These are phyloP conservation scores for Acorus calamus DNA, from an alignment of 106 monocot genomes.

Conservation along the genomic window DNA sequence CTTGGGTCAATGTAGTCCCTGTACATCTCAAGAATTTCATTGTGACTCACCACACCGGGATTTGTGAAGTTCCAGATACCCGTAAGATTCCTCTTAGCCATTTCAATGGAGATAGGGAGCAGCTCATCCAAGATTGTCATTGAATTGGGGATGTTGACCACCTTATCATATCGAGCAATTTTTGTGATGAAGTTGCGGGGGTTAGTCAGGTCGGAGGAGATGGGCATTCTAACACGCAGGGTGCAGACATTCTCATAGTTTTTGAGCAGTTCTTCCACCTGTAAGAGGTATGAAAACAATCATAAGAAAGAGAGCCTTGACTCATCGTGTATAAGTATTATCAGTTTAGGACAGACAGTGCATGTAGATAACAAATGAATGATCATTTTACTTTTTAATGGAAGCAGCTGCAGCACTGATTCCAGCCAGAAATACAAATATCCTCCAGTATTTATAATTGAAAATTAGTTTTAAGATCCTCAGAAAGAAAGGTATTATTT, in stretches of 20 bases:
- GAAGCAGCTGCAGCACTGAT: too few species aligned
- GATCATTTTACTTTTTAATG: too few species aligned
- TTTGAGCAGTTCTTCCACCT: conserved; percentile 56
- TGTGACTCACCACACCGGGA: conserved; percentile 51
- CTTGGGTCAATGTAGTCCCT: conserved; percentile 47
- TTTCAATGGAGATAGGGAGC: conserved; percentile 51
- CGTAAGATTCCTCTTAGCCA: conserved; percentile 60
- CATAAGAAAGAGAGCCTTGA: too few species aligned
- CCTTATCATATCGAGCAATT: conserved; percentile 48
- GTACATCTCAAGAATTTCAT: conserved; percentile 56
- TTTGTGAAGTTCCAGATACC: conserved; percentile 70
- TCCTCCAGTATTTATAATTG: too few species aligned
- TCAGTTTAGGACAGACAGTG: too few species aligned
- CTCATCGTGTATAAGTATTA: too few species aligned
- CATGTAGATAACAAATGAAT: too few species aligned
- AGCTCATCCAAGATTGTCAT: conserved; percentile 63
- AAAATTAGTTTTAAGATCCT: too few species aligned
- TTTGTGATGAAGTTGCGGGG: conserved; percentile 59
- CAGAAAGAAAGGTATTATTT: too few species aligned
- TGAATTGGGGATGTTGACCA: conserved; percentile 52
- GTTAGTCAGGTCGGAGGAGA: conserved; percentile 52
- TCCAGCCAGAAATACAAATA: too few species aligned
- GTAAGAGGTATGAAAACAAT: neutral
- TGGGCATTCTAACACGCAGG: conserved; percentile 58
- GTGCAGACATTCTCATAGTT: conserved; percentile 60